Percentiles rank a stretch among this genome's conserved stretches.
phyloP scores from a whole-genome alignment of 2,329 filamentous ascomycete genomes.

The Fusarium musae region DNA sequence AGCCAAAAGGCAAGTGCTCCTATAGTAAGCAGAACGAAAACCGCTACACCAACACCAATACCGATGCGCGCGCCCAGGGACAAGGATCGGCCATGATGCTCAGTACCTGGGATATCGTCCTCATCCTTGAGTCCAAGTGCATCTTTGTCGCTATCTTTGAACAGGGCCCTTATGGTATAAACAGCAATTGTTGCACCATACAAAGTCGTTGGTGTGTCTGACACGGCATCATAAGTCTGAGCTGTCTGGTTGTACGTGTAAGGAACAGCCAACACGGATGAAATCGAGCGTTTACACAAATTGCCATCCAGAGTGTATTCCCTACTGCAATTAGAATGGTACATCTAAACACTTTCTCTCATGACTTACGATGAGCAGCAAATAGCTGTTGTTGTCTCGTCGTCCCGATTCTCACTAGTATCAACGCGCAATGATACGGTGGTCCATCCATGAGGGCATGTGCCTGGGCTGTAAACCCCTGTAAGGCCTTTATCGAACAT shows the following conservation, averaged over 20 bases:
- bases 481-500: conserved; percentile 53
- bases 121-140: conserved; percentile 50
- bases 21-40: conserved; percentile 46
- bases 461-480: conserved; percentile 54
- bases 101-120: conserved; percentile 43
- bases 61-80: conserved; percentile 49
- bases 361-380: conserved; percentile 56
- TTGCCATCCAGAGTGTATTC: conserved; percentile 50
- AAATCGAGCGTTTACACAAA: conserved; percentile 50
- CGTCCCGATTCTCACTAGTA: conserved; percentile 41
- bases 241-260: conserved; percentile 51
- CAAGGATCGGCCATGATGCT: conserved; percentile 30
- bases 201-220: conserved; percentile 52
- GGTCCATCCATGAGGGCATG: conserved; percentile 55
- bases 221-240: conserved; percentile 49
- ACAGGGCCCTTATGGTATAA: conserved; percentile 52
- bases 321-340: conserved; percentile 42
- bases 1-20: conserved; percentile 43
- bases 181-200: conserved; percentile 52
- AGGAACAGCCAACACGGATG: conserved; percentile 52
- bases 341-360: not conserved
- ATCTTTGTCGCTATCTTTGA: conserved; percentile 50
- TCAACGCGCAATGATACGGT: conserved; percentile 50
- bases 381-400: conserved; percentile 53
- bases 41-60: conserved; percentile 49